Percentiles rank a stretch among this genome's conserved stretches.
Evolutionary conservation across 2,329 filamentous ascomycete species (phyloP).

Genomic region (Ophiostoma ulmi): DNA sequence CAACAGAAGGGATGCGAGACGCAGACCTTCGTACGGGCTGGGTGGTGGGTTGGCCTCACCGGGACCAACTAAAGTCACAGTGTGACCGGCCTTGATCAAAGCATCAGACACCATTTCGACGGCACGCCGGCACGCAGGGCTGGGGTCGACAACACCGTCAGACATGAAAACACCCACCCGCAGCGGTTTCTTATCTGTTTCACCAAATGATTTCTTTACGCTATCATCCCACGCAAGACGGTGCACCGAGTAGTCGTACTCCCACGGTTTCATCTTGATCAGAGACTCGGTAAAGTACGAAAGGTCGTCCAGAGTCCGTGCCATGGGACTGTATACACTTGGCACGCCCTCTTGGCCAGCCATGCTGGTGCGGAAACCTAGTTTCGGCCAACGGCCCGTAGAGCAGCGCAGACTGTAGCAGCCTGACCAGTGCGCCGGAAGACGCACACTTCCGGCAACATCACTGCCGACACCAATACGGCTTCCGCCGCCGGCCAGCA

Average conservation of each 20-base stretch:
- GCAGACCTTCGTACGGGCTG: conserved; percentile 67
- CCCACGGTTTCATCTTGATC: conserved; percentile 58
- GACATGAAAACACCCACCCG: conserved; percentile 51
- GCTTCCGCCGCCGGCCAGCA: conserved; percentile 35
- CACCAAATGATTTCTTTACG: conserved; percentile 53
- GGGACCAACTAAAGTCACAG: conserved; percentile 54
- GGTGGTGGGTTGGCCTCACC: conserved; percentile 39
- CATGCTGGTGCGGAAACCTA: conserved; percentile 30
- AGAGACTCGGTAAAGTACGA: conserved; percentile 50
- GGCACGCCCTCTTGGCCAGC: conserved; percentile 57
- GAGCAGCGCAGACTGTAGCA: conserved; percentile 35
- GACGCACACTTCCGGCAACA: conserved; percentile 30
- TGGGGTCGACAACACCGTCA: conserved; percentile 47
- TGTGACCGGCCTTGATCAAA: conserved; percentile 58
- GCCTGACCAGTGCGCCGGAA: conserved; percentile 34
- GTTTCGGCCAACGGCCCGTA: conserved; percentile 30
- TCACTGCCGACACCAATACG: conserved; percentile 37
- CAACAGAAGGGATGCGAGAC: conserved; percentile 72
- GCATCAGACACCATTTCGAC: conserved; percentile 55
- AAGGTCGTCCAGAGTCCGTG: conserved; percentile 48
- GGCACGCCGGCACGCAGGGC: conserved; percentile 55
- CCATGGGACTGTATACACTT: conserved; percentile 55
- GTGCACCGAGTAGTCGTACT: conserved; percentile 75
- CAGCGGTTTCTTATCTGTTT: conserved; percentile 38
- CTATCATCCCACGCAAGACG: conserved; percentile 73